Conservation (phyloP, 495 filamentous ascomycete genomes). For the Acidiella bohemica region DNA sequence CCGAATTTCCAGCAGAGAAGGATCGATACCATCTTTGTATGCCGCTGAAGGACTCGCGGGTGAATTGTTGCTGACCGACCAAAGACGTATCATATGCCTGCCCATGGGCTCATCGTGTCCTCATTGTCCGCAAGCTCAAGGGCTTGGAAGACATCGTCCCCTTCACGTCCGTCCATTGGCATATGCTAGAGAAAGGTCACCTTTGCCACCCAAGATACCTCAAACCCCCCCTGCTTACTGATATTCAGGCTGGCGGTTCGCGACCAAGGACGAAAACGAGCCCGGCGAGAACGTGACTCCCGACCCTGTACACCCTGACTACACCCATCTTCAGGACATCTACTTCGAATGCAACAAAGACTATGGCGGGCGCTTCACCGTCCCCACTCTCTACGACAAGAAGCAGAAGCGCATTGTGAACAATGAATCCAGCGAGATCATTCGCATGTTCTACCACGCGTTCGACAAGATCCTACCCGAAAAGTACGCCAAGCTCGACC, state of each 20-base stretch:
- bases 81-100: slow-evolving; percentile 55
- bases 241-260: slow-evolving; percentile 30
- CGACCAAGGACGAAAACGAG: slow-evolving; percentile 24
- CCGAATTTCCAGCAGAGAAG: slow-evolving; percentile 54
- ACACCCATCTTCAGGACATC: slow-evolving; percentile 50
- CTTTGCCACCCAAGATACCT: not conserved
- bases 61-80: not conserved
- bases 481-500: slow-evolving; percentile 45
- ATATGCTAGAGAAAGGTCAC: slow-evolving; percentile 46
- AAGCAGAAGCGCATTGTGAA: slow-evolving; percentile 59
- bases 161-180: slow-evolving; percentile 56
- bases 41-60: too few relatives aligned
- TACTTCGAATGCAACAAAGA: slow-evolving; percentile 55
- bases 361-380: slow-evolving; percentile 65
- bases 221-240: not conserved
- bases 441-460: slow-evolving; percentile 59
- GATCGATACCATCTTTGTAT: slow-evolving; percentile 50
- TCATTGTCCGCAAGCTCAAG: slow-evolving; percentile 54
- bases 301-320: slow-evolving; percentile 50
- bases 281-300: slow-evolving; percentile 40
- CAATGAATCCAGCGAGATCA: slow-evolving; percentile 78
- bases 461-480: slow-evolving; percentile 61
- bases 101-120: slow-evolving; percentile 56
- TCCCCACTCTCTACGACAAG: slow-evolving; percentile 68
- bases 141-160: slow-evolving; percentile 53